These are phyloP conservation scores for Saxispiralis lemnorum DNA, from an alignment of 495 filamentous ascomycete species.

Conservation along the genomic window DNA sequence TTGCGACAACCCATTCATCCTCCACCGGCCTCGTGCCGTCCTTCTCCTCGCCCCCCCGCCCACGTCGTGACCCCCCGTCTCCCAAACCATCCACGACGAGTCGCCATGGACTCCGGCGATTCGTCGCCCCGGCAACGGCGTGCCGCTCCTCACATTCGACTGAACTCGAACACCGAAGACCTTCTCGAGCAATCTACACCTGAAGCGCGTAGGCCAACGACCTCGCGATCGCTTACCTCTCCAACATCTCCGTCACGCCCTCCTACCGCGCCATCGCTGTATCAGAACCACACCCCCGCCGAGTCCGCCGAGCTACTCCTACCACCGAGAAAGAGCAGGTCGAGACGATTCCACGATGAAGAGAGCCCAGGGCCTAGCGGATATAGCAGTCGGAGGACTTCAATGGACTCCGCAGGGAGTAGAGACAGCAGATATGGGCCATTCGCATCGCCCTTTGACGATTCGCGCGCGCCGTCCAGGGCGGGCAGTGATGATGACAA, in stretches of 20 bases:
- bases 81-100: background rate
- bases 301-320: constrained; percentile 45
- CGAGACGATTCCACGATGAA: constrained; percentile 30
- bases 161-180: constrained; percentile 41
- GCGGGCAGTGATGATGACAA: constrained; percentile 47
- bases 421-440: constrained; percentile 33
- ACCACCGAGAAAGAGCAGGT: constrained; percentile 30
- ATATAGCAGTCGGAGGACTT: constrained; percentile 41
- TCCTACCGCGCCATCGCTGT: constrained; percentile 22
- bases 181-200: constrained; percentile 23
- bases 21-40: too few species aligned
- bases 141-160: constrained; percentile 35
- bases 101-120: background rate
- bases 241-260: constrained; percentile 13
- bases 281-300: constrained; percentile 24
- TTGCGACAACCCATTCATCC: too few species aligned
- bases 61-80: too few species aligned
- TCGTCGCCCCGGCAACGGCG: constrained; percentile 8
- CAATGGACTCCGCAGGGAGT: constrained; percentile 37
- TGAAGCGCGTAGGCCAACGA: constrained; percentile 23
- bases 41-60: too few species aligned
- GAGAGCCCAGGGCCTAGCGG: constrained; percentile 24
- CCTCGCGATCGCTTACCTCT: constrained; percentile 26
- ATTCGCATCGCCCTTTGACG: constrained; percentile 38
- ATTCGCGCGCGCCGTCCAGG: constrained; percentile 43